Evolutionary conservation across 2,329 filamentous ascomycete genomes (phyloP), one percentile per base, ranked within the genome.

Genomic region (Trichophyton benhamiae): DNA sequence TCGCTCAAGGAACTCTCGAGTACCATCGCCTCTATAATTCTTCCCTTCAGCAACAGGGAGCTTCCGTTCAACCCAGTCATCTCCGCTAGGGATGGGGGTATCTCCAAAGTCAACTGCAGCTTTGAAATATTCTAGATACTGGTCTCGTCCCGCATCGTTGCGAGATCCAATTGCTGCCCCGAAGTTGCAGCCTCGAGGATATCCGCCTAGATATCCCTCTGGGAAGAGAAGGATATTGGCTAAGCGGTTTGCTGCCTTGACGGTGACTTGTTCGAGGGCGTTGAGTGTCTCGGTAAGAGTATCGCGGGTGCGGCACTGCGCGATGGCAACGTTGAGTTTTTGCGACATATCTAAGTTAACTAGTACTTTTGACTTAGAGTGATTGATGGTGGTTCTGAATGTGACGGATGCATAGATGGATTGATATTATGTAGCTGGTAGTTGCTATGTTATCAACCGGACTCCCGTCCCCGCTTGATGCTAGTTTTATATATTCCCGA

Each of bases 201-300:
- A 96, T 1, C 91, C 92, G 55, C 92, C 92, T 1, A 96, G 81
- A 71, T 90, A 96, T 22, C 91, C 91, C 77, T 97, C 91, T 0
- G 92, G 92, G 64, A 96, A 91, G 59, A 96, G 83, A 30, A 96
- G 80, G 58, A 96, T 80, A 71, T 94, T 77, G 15, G 83, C 78
- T 57, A 77, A 77, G 48, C 77, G 72, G 11, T 72, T 79, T 44
- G 85, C 82, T n/a, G 91, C 91, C 41, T 79, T 75, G 25, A 75
- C 76, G 38, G 87, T 85, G 13, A 87, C 83, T 9, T 72, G 67
- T 68, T 85, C 80, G 58, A 96, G 82, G 41, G 86, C 82, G 5
- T 74, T 69, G 61, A 96, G 81, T 0, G 90, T 95, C 38, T 81
- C 76, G 25, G 75, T 27, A 15, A 72, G 68, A 3, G 71, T 71